Evolutionary conservation across 768 basidiomycete genomes (phyloP).

Genomic region (Favolaschia claudopus): DNA sequence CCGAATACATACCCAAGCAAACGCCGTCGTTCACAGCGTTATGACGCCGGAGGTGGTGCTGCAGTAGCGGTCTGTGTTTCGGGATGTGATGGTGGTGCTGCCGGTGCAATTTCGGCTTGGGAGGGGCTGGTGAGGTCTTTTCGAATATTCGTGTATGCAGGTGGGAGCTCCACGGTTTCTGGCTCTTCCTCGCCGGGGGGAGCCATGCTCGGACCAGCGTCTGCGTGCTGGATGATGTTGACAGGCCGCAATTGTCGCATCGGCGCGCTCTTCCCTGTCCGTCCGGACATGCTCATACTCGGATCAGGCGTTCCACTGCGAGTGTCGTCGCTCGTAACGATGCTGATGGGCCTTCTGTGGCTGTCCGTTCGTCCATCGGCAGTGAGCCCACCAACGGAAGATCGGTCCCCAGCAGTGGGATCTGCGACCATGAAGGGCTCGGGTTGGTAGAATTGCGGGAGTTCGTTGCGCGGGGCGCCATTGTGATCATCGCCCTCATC

Average conservation of each 20-base stretch:
- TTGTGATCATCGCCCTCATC: constrained; percentile 48
- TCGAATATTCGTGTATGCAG: constrained; percentile 77
- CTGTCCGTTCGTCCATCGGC: constrained; percentile 34
- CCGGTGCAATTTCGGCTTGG: not conserved
- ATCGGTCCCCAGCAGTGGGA: constrained; percentile 56
- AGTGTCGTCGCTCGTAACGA: constrained; percentile 42
- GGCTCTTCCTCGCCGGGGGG: constrained; percentile 47
- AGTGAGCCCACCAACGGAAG: constrained; percentile 42
- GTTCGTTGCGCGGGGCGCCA: constrained; percentile 46
- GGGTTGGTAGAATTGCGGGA: constrained; percentile 76
- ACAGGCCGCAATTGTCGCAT: constrained; percentile 68
- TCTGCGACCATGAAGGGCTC: constrained; percentile 80
- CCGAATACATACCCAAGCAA: constrained; percentile 9
- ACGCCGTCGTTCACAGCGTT: too few species aligned
- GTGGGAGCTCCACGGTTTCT: constrained; percentile 85
- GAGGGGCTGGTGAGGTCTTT: constrained; percentile 19
- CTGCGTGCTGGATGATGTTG: constrained; percentile 87
- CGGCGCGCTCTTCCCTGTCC: constrained; percentile 55
- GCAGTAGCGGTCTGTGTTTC: not conserved
- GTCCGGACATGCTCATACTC: constrained; percentile 30
- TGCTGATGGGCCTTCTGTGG: constrained; percentile 45
- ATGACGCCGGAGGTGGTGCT: constrained; percentile 1
- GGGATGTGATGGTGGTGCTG: not conserved
- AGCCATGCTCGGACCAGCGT: constrained; percentile 67
- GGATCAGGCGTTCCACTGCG: constrained; percentile 58